These are phyloP conservation scores for Daphne laureola DNA, from an alignment of 441 rosid species.

Conservation along the genomic window DNA sequence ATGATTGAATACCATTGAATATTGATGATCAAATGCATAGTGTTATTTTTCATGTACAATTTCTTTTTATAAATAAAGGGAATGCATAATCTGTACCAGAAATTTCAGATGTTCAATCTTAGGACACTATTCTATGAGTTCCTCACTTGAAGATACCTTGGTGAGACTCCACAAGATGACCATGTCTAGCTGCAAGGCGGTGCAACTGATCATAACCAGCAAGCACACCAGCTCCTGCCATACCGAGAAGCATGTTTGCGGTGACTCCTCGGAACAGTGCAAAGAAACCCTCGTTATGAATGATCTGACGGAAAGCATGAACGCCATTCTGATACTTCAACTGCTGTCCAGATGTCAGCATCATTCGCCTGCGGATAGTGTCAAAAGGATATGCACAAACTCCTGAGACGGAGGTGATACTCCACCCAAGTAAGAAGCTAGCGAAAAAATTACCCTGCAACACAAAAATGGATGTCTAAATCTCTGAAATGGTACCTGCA, in stretches of 20 bases:
- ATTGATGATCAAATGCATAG: no score
- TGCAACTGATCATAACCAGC: conserved; percentile 92
- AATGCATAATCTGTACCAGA: no score
- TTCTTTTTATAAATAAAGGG: no score
- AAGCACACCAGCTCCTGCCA: conserved; percentile 94
- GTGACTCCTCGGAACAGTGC: conserved; percentile 78
- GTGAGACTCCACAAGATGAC: conserved; percentile 24
- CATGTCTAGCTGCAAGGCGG: conserved; percentile 38
- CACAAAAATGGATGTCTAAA: neutral
- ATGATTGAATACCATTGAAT: no score
- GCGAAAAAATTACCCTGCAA: conserved; percentile 82
- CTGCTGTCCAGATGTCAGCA: conserved; percentile 87
- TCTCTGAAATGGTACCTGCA: neutral
- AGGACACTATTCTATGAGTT: neutral
- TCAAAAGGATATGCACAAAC: conserved; percentile 91
- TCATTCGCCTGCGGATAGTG: conserved; percentile 84
- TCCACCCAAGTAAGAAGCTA: conserved; percentile 90
- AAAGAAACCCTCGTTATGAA: conserved; percentile 52
- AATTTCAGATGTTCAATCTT: no score
- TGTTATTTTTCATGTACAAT: no score
- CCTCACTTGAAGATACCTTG: conserved; percentile 31
- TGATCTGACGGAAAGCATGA: conserved; percentile 64
- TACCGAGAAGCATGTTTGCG: conserved; percentile 91
- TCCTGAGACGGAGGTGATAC: conserved; percentile 77
- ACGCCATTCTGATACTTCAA: conserved; percentile 46